These are phyloP conservation scores for Fonsecaea erecta DNA, from an alignment of 2,329 filamentous ascomycete species.

Conservation along the genomic window DNA sequence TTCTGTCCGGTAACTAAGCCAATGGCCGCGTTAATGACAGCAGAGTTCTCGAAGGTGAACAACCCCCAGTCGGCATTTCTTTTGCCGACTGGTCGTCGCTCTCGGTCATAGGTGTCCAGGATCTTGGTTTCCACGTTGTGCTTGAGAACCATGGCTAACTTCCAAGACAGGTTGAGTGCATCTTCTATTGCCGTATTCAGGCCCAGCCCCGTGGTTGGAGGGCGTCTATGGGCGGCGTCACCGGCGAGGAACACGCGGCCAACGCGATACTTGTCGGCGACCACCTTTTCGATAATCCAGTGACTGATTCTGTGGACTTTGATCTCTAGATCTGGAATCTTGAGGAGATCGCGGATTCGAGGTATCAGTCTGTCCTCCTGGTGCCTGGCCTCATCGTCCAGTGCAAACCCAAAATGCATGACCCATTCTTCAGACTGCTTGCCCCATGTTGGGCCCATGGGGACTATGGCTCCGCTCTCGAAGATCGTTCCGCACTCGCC, in stretches of 20 bases:
- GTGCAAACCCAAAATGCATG: conserved; percentile 38
- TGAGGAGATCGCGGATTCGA: conserved; percentile 37
- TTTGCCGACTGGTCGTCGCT: conserved; percentile 44
- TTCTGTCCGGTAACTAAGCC: background rate
- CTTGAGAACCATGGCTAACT: conserved; percentile 45
- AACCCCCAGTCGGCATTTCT: conserved; percentile 37
- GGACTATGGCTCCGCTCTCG: conserved; percentile 32
- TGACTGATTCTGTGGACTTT: conserved; percentile 39
- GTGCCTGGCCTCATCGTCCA: conserved; percentile 37
- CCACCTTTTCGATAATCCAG: conserved; percentile 38
- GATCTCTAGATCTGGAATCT: conserved; percentile 38
- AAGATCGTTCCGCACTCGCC: conserved; percentile 20
- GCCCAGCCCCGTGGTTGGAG: conserved; percentile 42
- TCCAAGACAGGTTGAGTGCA: conserved; percentile 52
- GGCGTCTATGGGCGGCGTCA: conserved; percentile 42
- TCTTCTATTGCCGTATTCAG: conserved; percentile 41
- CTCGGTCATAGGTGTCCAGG: conserved; percentile 48
- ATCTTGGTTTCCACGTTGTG: conserved; percentile 37
- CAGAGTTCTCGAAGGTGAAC: conserved; percentile 4
- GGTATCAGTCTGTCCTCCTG: conserved; percentile 35
- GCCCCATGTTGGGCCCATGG: conserved; percentile 37
- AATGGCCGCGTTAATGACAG: background rate
- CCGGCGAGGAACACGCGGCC: conserved; percentile 44
- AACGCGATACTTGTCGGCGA: conserved; percentile 37
- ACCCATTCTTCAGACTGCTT: conserved; percentile 43